Base-by-base conservation (phyloP, 495 filamentous ascomycete genomes). In the Haplographium delicatum region DNA sequence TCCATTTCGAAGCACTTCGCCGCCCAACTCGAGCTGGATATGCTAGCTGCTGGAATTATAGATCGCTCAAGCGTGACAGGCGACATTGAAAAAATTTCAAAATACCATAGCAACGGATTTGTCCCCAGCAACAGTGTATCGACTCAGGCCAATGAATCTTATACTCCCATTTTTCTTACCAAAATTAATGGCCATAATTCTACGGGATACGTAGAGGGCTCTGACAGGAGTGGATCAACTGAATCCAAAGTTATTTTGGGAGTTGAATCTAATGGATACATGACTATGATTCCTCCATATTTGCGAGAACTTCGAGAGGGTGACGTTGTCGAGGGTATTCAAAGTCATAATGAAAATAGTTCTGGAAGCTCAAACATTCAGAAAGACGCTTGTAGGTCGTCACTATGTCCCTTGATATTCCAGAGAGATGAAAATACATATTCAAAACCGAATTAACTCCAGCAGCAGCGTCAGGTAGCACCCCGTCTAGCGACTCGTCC, bases 1-100 rank as follows among this genome's bases (percentile, higher is more conserved):
- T 88, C 90, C 2, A 74, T 98, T 33, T 91, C 91, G 1, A 89
- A 94, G 58, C 95, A 91, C 0, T 98, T 98, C 71, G 73, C 96
- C 16, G 83, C 90, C 20, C 93, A 97, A 65, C 73, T 98, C 2
- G 88, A 96, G 59, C 81, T 95, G 6, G 93, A 98, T 58, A 78
- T 96, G 8, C 83, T 88, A 11, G 24, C 42, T 18, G 50, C 50
- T 15, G 50, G 50, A 2, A 6, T 53, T 13, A 15, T 9, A 31
- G 13, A 53, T n/a, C 11, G 5, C 2, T 2, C 9, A 26, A 18
- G 16, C 7, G 35, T 25, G 13, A 11, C 18, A 43, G 18, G 25
- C 9, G 8, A 13, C 8, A 9, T 0, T 11, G 6, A 48, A 27
- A 38, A 41, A 26, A 24, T 25, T 24, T 16, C 15, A 4, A 15